phyloP scores from a whole-genome alignment of 2,329 filamentous ascomycete genomes.

The Erysiphe neolycopersici region DNA sequence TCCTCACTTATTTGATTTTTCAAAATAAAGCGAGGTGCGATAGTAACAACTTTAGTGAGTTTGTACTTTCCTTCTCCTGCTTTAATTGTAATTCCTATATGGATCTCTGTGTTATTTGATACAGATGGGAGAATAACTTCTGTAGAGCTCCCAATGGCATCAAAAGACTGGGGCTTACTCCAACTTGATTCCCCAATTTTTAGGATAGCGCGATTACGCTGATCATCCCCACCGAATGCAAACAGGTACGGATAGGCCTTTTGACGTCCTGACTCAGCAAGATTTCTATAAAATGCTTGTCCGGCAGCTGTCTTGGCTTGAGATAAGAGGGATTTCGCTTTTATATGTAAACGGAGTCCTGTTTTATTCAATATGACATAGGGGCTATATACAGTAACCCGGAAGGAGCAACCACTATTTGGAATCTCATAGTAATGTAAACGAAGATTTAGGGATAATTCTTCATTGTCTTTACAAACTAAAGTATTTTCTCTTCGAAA shows the following conservation, averaged over 20 bases:
- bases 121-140: constrained; percentile 62
- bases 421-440: constrained; percentile 81
- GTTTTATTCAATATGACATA: constrained; percentile 94
- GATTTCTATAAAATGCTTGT: constrained; percentile 32
- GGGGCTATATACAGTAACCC: constrained; percentile 79
- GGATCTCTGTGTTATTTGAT: constrained; percentile 50
- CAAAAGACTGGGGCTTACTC: constrained; percentile 96
- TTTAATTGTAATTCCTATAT: constrained; percentile 67
- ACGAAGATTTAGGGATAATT: constrained; percentile 51
- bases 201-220: constrained; percentile 67
- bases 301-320: constrained; percentile 62
- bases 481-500: constrained; percentile 63
- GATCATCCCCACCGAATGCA: constrained; percentile 68
- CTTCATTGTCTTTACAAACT: constrained; percentile 61
- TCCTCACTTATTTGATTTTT: constrained; percentile 83
- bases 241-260: constrained; percentile 88
- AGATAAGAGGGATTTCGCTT: constrained; percentile 71
- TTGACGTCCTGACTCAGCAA: constrained; percentile 25
- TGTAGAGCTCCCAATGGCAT: constrained; percentile 80
- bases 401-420: constrained; percentile 84
- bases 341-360: constrained; percentile 63
- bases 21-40: constrained; percentile 76
- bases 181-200: constrained; percentile 76
- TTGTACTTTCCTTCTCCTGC: constrained; percentile 96
- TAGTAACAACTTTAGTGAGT: constrained; percentile 79